Evolutionary conservation across 805 yeast genomes (phyloP).

Genomic region (Kluyveromyces nonfermentans): DNA sequence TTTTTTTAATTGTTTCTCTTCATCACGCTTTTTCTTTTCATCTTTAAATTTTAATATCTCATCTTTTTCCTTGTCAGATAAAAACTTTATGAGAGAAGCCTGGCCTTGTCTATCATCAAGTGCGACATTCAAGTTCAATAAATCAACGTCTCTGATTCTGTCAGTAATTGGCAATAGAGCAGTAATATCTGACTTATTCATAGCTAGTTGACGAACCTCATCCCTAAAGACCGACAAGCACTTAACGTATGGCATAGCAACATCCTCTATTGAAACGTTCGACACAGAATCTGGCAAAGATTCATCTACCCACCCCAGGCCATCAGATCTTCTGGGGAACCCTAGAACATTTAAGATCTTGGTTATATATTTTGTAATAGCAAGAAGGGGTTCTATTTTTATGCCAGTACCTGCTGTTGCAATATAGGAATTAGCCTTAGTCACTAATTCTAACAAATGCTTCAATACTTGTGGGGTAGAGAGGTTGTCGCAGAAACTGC

Average conservation of each 20-base stretch:
- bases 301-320: slow-evolving; percentile 69
- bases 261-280: slow-evolving; percentile 41
- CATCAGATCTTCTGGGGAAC: slow-evolving; percentile 58
- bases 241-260: slow-evolving; percentile 71
- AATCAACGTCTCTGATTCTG: slow-evolving; percentile 56
- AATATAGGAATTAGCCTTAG: slow-evolving; percentile 65
- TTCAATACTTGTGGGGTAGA: slow-evolving; percentile 70
- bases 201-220: slow-evolving; percentile 64
- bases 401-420: slow-evolving; percentile 41
- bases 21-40: slow-evolving; percentile 45
- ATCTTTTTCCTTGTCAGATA: slow-evolving; percentile 57
- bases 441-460: slow-evolving; percentile 55
- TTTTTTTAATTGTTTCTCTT: slow-evolving; percentile 50
- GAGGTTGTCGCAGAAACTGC: slow-evolving; percentile 81
- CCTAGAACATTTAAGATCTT: slow-evolving; percentile 67
- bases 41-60: slow-evolving; percentile 50
- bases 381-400: slow-evolving; percentile 56
- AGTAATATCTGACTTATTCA: slow-evolving; percentile 41
- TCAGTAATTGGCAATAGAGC: slow-evolving; percentile 66
- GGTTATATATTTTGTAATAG: slow-evolving; percentile 60
- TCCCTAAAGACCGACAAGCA: slow-evolving; percentile 76
- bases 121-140: slow-evolving; percentile 69
- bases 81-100: slow-evolving; percentile 76
- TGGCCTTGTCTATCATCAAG: slow-evolving; percentile 81
- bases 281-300: neutral